These are phyloP conservation scores for Tremella mesenterica DNA, from an alignment of 768 basidiomycete species.

Conservation along the genomic window DNA sequence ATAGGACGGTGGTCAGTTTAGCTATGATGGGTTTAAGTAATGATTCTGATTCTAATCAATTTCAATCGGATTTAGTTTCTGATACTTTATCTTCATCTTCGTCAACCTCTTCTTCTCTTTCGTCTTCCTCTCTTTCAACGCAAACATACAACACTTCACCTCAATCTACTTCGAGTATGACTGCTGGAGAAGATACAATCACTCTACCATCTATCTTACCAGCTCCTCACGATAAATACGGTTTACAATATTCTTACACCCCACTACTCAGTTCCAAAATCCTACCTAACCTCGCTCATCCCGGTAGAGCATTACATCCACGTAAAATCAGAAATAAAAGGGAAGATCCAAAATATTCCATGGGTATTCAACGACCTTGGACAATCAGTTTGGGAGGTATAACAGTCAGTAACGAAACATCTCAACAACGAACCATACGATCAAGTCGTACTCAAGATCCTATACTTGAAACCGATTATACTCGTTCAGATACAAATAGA, in stretches of 20 bases:
- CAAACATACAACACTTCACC: not conserved
- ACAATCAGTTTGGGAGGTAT: not conserved
- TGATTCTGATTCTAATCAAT: conserved; percentile 1
- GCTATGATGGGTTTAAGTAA: not conserved
- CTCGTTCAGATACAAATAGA: not conserved
- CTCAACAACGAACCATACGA: not conserved
- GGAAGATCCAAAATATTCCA: not conserved
- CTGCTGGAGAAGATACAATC: not conserved
- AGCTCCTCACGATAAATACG: not conserved
- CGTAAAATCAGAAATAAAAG: no score
- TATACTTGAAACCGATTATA: not conserved
- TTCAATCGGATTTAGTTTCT: conserved; percentile 8
- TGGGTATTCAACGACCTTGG: not conserved
- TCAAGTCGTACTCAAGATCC: no score
- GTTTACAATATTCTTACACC: not conserved
- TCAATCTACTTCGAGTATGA: not conserved
- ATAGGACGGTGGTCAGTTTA: conserved; percentile 16
- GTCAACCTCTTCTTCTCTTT: not conserved
- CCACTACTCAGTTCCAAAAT: not conserved
- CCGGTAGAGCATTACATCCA: not conserved
- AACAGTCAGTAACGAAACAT: not conserved
- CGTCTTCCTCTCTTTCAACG: not conserved
- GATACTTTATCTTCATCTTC: conserved; percentile 28
- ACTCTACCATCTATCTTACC: no score
- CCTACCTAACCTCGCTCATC: not conserved